Conservation (phyloP, 2,329 filamentous ascomycete species). For the Cercospora berteroae region DNA sequence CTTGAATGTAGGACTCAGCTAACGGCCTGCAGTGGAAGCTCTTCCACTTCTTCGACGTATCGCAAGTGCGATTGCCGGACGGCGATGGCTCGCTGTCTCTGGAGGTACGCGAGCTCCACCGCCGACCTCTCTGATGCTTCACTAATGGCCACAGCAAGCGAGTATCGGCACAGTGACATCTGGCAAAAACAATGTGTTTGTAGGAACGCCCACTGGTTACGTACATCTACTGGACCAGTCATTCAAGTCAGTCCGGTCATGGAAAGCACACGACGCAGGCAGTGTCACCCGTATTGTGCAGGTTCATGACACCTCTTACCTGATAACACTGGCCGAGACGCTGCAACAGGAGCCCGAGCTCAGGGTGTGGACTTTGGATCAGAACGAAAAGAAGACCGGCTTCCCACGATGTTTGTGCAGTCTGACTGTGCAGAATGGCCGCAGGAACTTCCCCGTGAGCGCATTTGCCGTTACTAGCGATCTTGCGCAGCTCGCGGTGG, state of each 20-base stretch:
- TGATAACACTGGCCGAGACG: constrained; percentile 87
- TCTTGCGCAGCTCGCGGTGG: constrained; percentile 87
- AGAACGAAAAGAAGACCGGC: constrained; percentile 89
- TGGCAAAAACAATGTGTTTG: constrained; percentile 83
- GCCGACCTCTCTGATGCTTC: neutral
- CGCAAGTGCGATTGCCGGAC: constrained; percentile 74
- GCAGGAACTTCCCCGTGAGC: constrained; percentile 91
- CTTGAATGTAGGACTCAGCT: neutral
- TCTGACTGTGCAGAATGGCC: constrained; percentile 80
- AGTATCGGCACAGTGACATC: constrained; percentile 82
- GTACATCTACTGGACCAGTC: constrained; percentile 83
- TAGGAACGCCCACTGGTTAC: constrained; percentile 79
- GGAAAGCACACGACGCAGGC: constrained; percentile 78
- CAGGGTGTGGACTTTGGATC: constrained; percentile 97
- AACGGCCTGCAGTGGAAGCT: constrained; percentile 76
- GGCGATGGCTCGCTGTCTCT: constrained; percentile 63
- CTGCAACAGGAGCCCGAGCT: constrained; percentile 81
- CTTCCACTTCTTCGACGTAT: constrained; percentile 98
- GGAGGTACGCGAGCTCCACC: constrained; percentile 29
- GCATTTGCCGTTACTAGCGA: constrained; percentile 86
- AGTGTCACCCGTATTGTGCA: constrained; percentile 90
- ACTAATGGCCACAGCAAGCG: constrained; percentile 44
- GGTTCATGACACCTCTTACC: constrained; percentile 77
- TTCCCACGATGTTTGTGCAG: constrained; percentile 84
- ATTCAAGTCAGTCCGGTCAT: constrained; percentile 84